Evolutionary conservation across 2,329 filamentous ascomycete genomes (phyloP), one percentile per base, ranked within the genome.

Genomic region (Thermomyces lanuginosus): DNA sequence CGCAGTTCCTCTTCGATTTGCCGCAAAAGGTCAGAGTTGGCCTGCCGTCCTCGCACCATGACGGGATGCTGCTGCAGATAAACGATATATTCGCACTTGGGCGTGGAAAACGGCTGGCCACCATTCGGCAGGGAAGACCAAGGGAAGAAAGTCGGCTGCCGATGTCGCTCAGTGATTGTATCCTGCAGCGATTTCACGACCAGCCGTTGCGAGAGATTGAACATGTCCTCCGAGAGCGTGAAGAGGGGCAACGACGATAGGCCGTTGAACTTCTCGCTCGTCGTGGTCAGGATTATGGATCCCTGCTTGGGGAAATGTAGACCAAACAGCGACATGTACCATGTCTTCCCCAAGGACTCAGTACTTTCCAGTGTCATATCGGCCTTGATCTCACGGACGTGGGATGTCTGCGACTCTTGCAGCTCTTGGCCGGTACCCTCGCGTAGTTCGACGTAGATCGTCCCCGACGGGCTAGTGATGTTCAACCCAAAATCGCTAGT

Each of bases 221-320:
- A 75, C 2, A 60, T 56, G 30, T 60, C 54, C 12, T 57, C 44
- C 4, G 64, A 67, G 9, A 80, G 66, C 1, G 78, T 63, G 27
- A 98, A 65, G 50, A 95, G 83, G 14, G 89, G 84, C 24, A 95
- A 58, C 2, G 75, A 78, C 48, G 92, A 92, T 30, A 95, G 75
- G 22, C 89, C 84, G n/a, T 76, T 72, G 44, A 89, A 89, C 58
- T 92, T 93, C 45, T 92, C 79, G 50, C 83, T 93, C 24, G 83
- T 86, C 1, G 86, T 93, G 2, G 77, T 80, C 46, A 95, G 58
- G 18, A 95, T 58, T 26, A 89, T 69, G 8, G 72, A 69, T 2
- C 89, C 89, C 35, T 77, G 69, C n/a, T 68, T 65, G 19, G 77
- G 73, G 63, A 83, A 91, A 56, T 95, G 86, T 3, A 91, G 66